Percentiles rank a stretch among this genome's conserved stretches.
Evolutionary conservation across 371 early-diverging fungal genomes (phyloP).

Genomic region (Mortierella sp.): DNA sequence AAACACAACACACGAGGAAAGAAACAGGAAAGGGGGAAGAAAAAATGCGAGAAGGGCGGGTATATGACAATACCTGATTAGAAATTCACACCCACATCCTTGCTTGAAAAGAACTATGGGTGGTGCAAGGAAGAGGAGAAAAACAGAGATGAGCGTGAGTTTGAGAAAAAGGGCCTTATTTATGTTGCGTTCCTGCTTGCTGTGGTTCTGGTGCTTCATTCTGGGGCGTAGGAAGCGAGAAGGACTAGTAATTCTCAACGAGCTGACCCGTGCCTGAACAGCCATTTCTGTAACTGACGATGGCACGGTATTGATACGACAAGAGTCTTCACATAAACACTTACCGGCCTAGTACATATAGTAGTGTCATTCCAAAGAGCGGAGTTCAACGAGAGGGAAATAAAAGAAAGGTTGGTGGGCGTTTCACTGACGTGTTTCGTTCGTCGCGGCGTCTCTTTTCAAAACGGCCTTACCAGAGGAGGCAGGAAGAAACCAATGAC

Average conservation of each 20-base stretch:
- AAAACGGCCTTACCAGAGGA: slow-evolving; percentile 63
- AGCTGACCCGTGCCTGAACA: too few species aligned
- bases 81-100: slow-evolving; percentile 38
- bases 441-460: background rate
- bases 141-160: slow-evolving; percentile 9
- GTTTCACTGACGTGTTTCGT: background rate
- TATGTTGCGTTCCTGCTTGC: background rate
- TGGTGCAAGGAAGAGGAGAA: background rate
- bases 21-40: background rate
- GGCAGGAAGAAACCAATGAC: slow-evolving; percentile 80
- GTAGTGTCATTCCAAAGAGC: too few species aligned
- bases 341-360: too few species aligned
- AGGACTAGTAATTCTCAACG: too few species aligned
- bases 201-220: too few species aligned
- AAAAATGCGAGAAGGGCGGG: background rate
- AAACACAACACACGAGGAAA: background rate
- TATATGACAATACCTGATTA: slow-evolving; percentile 49
- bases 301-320: too few species aligned
- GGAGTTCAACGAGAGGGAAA: too few species aligned
- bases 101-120: slow-evolving; percentile 26
- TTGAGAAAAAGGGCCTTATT: background rate
- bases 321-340: too few species aligned
- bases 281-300: too few species aligned
- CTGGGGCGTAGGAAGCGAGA: too few species aligned
- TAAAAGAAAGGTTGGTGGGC: too few species aligned